These are phyloP conservation scores for Gossypium sturtianum DNA, from an alignment of 345 rosid genomes.

Conservation along the genomic window DNA sequence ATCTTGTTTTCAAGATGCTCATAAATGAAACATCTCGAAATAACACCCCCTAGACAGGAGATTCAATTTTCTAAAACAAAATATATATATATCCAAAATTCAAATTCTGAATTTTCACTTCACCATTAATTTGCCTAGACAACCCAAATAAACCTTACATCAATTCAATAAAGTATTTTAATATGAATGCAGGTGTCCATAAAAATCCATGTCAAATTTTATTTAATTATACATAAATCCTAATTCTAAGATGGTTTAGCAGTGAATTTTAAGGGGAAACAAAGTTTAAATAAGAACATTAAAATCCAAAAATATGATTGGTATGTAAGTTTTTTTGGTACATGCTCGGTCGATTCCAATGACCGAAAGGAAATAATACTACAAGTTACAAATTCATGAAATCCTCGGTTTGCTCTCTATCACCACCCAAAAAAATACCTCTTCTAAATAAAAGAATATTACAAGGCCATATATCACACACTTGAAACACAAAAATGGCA, in stretches of 20 bases:
- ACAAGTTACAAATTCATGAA: slow-evolving; percentile 27
- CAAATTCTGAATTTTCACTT: too few species aligned
- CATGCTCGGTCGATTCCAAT: neutral
- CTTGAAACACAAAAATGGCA: slow-evolving; percentile 13
- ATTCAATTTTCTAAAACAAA: too few species aligned
- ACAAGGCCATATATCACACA: slow-evolving; percentile 39
- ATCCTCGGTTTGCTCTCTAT: slow-evolving; percentile 26
- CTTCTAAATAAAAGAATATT: slow-evolving; percentile 20
- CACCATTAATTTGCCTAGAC: too few species aligned
- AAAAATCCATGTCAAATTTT: neutral
- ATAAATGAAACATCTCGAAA: too few species aligned
- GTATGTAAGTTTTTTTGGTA: neutral
- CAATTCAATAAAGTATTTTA: neutral
- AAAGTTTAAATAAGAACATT: neutral
- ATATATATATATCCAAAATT: too few species aligned
- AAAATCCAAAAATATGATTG: neutral
- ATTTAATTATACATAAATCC: neutral
- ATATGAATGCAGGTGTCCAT: neutral
- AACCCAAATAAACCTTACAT: neutral
- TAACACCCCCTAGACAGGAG: too few species aligned
- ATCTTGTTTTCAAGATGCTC: too few species aligned
- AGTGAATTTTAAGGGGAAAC: neutral
- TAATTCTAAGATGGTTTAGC: neutral
- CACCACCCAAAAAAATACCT: slow-evolving; percentile 27
- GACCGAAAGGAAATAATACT: slow-evolving; percentile 16